Evolutionary conservation across 306 rosid genomes (phyloP).

Genomic region (Fragaria iinumae): DNA sequence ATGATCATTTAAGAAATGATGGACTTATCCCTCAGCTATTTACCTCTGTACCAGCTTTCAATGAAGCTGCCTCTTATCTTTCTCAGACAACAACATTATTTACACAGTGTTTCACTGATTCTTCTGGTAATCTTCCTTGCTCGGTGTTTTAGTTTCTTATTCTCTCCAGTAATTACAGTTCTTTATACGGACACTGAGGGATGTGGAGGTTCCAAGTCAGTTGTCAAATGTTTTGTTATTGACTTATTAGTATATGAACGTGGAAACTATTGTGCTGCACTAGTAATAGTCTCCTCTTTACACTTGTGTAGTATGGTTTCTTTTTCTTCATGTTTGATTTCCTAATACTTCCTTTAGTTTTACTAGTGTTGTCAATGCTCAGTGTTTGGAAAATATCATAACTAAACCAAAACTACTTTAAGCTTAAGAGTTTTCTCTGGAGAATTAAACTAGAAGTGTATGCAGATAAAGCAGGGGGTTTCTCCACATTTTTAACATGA

Average conservation of each 20-base stretch:
- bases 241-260: background rate
- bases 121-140: conserved; percentile 58
- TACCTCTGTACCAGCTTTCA: conserved; percentile 81
- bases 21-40: conserved; percentile 75
- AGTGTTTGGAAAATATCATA: background rate
- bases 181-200: background rate
- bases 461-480: background rate
- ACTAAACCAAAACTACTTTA: background rate
- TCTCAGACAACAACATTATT: conserved; percentile 84
- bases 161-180: conserved; percentile 5
- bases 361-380: background rate
- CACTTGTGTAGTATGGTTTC: background rate
- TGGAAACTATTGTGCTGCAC: background rate
- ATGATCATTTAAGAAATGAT: conserved; percentile 43
- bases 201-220: background rate
- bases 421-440: background rate
- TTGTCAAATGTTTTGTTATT: background rate
- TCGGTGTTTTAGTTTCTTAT: background rate
- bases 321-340: background rate
- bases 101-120: conserved; percentile 76
- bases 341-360: conserved; percentile 1
- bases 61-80: conserved; percentile 84
- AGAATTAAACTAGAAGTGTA: background rate
- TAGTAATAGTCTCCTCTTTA: background rate
- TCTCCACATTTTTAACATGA: background rate